Base-by-base conservation (phyloP, 1,139 yeast genomes). In the Yarrowia galli region DNA sequence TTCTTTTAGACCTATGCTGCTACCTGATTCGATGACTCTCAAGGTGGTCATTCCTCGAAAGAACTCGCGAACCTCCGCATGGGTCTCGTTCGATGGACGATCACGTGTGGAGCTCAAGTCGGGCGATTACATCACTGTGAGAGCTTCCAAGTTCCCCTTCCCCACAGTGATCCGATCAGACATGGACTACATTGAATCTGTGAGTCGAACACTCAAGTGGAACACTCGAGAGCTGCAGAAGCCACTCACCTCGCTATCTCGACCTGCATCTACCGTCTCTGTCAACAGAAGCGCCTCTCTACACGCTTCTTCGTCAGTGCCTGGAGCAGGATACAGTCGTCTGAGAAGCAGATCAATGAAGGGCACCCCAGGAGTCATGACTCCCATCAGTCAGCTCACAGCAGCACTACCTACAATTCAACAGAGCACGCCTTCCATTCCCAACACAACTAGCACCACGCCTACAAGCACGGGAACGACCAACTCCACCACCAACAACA, bases 51-150 rank as follows among this genome's bases (percentile, higher is more conserved):
- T 91, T 0, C 96, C 97, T 0, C 73, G 78, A 53, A 79, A 85
- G 56, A 86, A 91, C 68, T 79, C 97, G 67, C 80, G 85, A 2
- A 83, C 89, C 32, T 88, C 95, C 0, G 97, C 97, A 0, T 91
- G 96, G 96, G 93, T 95, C 0, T 87, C 96, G 3, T 91, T 92
- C 75, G 97, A 92, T 76, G 97, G 97, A 9, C 86, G 92, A 70
- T 86, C 86, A 18, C 80, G 96, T 46, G 87, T 89, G 1, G 95
- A 91, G 74, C 77, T 91, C 65, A 76, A 79, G 43, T 86, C 85
- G 69, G 96, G 97, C 4, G 90, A 89, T 75, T 91, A 89, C 73
- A 92, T 91, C 23, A 87, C 91, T 0, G 84, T 91, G 16, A 86
- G 85, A 67, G 96, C 96, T 0, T 85, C 91, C 67, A 91, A 91